Evolutionary conservation across 2,329 filamentous ascomycete genomes (phyloP), one percentile per base, ranked within the genome.

Genomic region (Harringtonia aguacate): DNA sequence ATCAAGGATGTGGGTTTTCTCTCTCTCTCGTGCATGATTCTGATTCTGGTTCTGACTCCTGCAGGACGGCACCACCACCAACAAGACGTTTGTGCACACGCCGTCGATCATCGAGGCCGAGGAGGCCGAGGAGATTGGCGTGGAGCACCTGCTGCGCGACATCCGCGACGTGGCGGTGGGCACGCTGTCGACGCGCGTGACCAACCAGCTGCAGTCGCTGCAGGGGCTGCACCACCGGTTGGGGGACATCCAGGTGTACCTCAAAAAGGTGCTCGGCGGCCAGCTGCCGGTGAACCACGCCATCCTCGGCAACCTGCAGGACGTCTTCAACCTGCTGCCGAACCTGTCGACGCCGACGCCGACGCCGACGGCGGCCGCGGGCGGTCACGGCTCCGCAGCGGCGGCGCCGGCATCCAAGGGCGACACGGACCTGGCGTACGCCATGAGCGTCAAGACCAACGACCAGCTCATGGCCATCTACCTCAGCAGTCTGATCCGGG

Each of bases 401-500:
- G 70, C 49, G 75, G n/a, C n/a, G n/a, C n/a, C 81, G 56, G 59
- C 66, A 28, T 58, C 60, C 46, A 67, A 72, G 63, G 66, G 82
- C 55, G 87, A 88, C 56, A 82, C 84, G 58, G 92, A 97, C 63
- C 73, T 98, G 43, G 84, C 88, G n/a, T 78, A 92, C 49, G 89
- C 92, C 30, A 95, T 98, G 88, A 94, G 87, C 67, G 79, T 95
- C 69, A 98, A 98, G 78, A 97, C 90, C 47, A 98, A 98, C 60
- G 92, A 98, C 63, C 92, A 98, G 69, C 77, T 98, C 52, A 95
- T 98, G 86, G 81, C 89, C 42, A 97, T 98, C 62, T 98, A 98
- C 66, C 74, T 98, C 44, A 94, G 86, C 68, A 94, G 86, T 69
- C 70, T 97, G 70, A 97, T 98, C 66, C 79, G 92, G 49, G 92